Evolutionary conservation across 192 early-diverging fungal genomes (phyloP), one percentile per base, ranked within the genome.

Genomic region (Rhizophagus prolifer): DNA sequence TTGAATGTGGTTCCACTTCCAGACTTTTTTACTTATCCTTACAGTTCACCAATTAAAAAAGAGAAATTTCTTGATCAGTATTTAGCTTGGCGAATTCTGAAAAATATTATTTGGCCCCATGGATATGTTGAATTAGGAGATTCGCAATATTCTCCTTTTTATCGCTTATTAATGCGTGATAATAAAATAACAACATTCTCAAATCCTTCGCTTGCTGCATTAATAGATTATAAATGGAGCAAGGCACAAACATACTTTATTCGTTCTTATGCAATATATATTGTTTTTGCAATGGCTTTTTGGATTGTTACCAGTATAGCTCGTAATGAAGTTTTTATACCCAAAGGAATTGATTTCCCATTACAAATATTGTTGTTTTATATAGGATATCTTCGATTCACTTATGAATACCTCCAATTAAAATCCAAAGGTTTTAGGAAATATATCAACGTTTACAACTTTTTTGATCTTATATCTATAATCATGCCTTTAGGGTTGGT

Each of bases 171-270:
- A 19, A n/a, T 9, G 3, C 66, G 38, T 23, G 66, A 68, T 68
- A 46, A 68, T 12, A 38, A 13, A 9, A 36, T 8, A 41, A n/a
- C 9, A 6, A 44, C 21, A 21, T 68, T 44, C 23, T 16, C 16
- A 23, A 68, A 68, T 68, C 66, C 66, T 44, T 23, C 66, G 10
- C 36, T 68, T n/a, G 66, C 16, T 9, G 66, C 66, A n/a, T 16
- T 68, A 68, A 46, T 68, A 10, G 66, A 68, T 68, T 68, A 23
- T 19, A 68, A 68, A 46, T 68, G 66, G 66, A 2, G 21, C 36
- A 10, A 34, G n/a, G 66, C 66, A 14, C 34, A 36, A 23, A 23
- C 12, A 3, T 36, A 68, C 23, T 68, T 46, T 44, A 12, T 68
- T 19, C 34, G 66, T 23, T 36, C 19, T 38, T 8, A 16, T 25